Conservation (phyloP, 1,284 basidiomycete genomes). For the Kwoniella shivajii region DNA sequence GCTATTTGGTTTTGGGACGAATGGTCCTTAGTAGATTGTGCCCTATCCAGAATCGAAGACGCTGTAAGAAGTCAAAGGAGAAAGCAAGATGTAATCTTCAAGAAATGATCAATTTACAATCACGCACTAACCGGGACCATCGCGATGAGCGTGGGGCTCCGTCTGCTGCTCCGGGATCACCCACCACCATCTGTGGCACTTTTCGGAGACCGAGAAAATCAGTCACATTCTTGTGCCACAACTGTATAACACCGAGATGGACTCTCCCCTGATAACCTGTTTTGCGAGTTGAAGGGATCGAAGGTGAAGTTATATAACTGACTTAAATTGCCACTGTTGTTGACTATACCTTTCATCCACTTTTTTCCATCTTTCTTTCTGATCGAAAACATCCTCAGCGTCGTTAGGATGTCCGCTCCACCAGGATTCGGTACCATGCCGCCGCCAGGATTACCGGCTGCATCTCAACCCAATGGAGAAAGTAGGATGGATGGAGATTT, state of each 20-base stretch:
- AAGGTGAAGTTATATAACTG: not conserved
- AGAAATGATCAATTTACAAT: not conserved
- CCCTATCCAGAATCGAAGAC: too few relatives aligned
- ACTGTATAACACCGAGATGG: not conserved
- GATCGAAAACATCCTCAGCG: not conserved
- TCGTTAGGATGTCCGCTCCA: slow-evolving; percentile 47
- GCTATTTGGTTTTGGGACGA: too few relatives aligned
- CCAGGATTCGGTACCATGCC: slow-evolving; percentile 47
- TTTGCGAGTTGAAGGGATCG: not conserved
- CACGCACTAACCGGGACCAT: too few relatives aligned
- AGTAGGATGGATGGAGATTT: slow-evolving; percentile 50
- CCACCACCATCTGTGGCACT: too few relatives aligned
- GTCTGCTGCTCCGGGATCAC: too few relatives aligned
- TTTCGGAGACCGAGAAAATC: not conserved
- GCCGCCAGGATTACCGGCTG: slow-evolving; percentile 42
- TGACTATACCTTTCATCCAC: not conserved
- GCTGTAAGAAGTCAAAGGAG: not conserved
- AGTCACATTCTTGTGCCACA: not conserved
- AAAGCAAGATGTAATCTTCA: too few relatives aligned
- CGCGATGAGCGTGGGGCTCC: too few relatives aligned
- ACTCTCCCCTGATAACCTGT: too few relatives aligned
- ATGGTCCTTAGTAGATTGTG: too few relatives aligned
- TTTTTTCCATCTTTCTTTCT: not conserved
- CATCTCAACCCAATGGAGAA: slow-evolving; percentile 35
- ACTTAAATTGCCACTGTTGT: not conserved